A percentile compares a stretch with the other conserved stretches of the same genome.
Evolutionary conservation across 1,139 yeast species (phyloP).

Genomic region (Protomyces pachydermus): DNA sequence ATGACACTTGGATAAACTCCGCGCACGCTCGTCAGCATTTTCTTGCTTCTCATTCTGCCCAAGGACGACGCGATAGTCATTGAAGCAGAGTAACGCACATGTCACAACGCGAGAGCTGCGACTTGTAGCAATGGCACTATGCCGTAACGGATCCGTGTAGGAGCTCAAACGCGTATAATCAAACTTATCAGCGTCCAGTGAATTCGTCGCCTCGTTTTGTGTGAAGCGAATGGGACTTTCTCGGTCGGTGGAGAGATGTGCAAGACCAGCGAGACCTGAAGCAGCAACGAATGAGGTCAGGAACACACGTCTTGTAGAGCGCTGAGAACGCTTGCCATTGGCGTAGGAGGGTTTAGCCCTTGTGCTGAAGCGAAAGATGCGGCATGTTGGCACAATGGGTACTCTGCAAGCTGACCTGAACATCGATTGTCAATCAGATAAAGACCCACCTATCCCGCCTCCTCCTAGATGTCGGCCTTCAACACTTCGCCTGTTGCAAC

Average conservation of each 20-base stretch:
- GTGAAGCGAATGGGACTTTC: not conserved
- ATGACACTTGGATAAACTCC: constrained; percentile 62
- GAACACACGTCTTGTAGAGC: not conserved
- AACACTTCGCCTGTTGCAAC: too few relatives aligned
- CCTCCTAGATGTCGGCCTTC: too few relatives aligned
- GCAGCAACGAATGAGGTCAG: not conserved
- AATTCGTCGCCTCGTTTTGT: not conserved
- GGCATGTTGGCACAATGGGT: not conserved
- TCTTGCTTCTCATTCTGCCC: constrained; percentile 39
- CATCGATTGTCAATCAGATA: not conserved
- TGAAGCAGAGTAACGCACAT: constrained; percentile 25
- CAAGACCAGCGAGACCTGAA: not conserved
- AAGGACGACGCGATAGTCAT: constrained; percentile 53
- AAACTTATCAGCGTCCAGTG: not conserved
- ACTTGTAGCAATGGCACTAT: constrained; percentile 24
- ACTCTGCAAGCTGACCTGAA: not conserved
- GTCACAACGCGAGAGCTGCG: constrained; percentile 20
- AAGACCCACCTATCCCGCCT: too few relatives aligned
- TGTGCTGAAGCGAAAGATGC: not conserved
- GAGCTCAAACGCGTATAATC: constrained; percentile 9
- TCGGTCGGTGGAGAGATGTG: not conserved
- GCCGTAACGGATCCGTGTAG: constrained; percentile 20
- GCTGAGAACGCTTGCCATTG: not conserved
- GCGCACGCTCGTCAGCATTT: constrained; percentile 47
- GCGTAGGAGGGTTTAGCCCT: not conserved